Conservation (phyloP, 2,329 filamentous ascomycete species). For the Sodiomyces alkalinus region DNA sequence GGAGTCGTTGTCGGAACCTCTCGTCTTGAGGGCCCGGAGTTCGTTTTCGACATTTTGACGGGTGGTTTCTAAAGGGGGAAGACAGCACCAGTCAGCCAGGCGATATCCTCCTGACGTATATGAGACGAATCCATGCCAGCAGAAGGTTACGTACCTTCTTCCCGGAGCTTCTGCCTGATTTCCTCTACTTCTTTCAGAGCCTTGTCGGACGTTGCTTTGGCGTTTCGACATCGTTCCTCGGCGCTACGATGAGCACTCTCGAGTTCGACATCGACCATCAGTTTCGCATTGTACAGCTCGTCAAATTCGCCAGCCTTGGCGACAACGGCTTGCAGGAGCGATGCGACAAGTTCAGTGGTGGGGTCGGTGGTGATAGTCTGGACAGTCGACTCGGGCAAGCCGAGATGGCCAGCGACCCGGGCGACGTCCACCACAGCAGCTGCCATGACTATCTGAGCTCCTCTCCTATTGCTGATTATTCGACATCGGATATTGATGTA, state of each 20-base stretch:
- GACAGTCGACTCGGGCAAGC: conserved; percentile 50
- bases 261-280: conserved; percentile 80
- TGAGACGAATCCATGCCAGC: not conserved
- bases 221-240: conserved; percentile 67
- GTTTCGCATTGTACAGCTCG: conserved; percentile 70
- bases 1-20: conserved; percentile 56
- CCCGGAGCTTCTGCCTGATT: conserved; percentile 62
- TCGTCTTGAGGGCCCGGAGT: conserved; percentile 61
- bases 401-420: conserved; percentile 59
- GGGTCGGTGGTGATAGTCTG: conserved; percentile 47
- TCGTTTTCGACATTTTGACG: conserved; percentile 68
- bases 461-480: too few species aligned
- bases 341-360: conserved; percentile 63
- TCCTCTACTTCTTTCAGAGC: conserved; percentile 72
- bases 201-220: conserved; percentile 72
- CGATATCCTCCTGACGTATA: not conserved
- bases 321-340: conserved; percentile 59
- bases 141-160: conserved; percentile 58
- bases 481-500: too few species aligned
- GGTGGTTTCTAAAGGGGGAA: conserved; percentile 57
- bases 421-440: conserved; percentile 45
- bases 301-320: conserved; percentile 73
- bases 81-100: not conserved
- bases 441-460: too few species aligned
- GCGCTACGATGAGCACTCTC: conserved; percentile 77